Base-by-base conservation (phyloP, 2,329 filamentous ascomycete genomes). In the Colletotrichum sp. region DNA sequence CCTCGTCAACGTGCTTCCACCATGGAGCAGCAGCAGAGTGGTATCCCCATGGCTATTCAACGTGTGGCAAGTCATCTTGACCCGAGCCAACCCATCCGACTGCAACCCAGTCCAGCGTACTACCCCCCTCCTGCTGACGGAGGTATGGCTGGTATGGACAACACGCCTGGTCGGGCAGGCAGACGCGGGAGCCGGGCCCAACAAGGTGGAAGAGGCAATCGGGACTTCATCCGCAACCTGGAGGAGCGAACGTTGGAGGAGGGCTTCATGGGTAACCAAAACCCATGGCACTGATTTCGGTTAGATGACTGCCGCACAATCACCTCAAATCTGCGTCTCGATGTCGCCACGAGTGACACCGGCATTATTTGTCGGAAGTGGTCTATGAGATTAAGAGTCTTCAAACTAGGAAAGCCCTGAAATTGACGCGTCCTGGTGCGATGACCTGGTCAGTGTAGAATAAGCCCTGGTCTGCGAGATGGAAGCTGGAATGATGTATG, bases 71-170 rank as follows among this genome's bases (percentile, higher is more conserved):
- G 96, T 83, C 96, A 98, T 84, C 91, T 99, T 60, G 97, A 99
- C 82, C 97, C 97, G 3, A 98, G 93, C 80, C 95, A 96, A 76
- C 97, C 97, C 0, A 98, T 99, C 81, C 92, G 97, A 66, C 86
- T 98, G 72, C 97, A 99, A 83, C 97, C 97, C 4, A 98, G 96
- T 80, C 97, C 97, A 7, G 97, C 97, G 3, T 99, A 99, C 85
- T 99, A 98, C 80, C 97, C 97, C 13, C 97, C 97, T 25, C 95
- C 96, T 3, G 93, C 94, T 8, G 96, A 98, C 78, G 71, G 74
- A 11, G 95, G 95, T 12, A 93, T 95, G 80, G 90, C 92, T 25
- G 86, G 89, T 11, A 91, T 94, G 76, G 90, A 93, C 65, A 91
- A 90, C 74, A 88, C 91, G 28, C 82, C 88, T 63, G 83, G 87